Evolutionary conservation across 2,329 filamentous ascomycete species (phyloP), one percentile per base, ranked within the genome.

Genomic region (Pestalotiopsis sp.): DNA sequence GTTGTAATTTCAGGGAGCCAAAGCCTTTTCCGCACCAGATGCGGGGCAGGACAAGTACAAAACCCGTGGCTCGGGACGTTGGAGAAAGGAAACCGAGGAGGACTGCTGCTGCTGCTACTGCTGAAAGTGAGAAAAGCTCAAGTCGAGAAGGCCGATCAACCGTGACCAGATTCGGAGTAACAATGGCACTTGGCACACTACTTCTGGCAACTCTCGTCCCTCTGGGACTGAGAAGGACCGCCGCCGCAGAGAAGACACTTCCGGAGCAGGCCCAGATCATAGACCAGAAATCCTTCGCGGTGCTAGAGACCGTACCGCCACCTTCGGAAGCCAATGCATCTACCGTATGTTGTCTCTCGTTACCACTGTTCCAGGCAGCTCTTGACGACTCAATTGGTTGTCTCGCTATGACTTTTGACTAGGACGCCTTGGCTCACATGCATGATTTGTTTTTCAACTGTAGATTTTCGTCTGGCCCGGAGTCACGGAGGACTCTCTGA

Each of bases 391-490:
- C 27, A 63, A 41, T 45, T 63, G 27, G 38, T 6, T 17, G 31
- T 36, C 9, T 41, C 14, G 60, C 7, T 36, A 63, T 23, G 57
- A 38, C n/a, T 39, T 7, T 63, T 12, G 38, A 20, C 31, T 20
- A 1, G 12, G 4, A 63, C 13, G 14, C 13, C 23, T 25, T 64
- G 41, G 36, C 62, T 64, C 14, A 64, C 27, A 64, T 39, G 20
- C 7, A 49, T 17, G 17, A 17, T 52, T 36, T 36, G 31, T 36
- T 17, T 20, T 20, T n/a, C 45, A 2, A 52, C 45, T 20, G 62
- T 58, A 83, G 78, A 70, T 77, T 12, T 85, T 84, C 70, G 69
- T 82, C 23, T 84, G 83, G n/a, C 83, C 84, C 0, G 83, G 83
- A 1, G 75, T 81, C 27, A 80, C 80, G 0, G 67, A 78, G 9